Percentiles rank a stretch among this genome's conserved stretches.
phyloP scores from a whole-genome alignment of 2,329 filamentous ascomycete genomes.

The Fusarium domesticum region DNA sequence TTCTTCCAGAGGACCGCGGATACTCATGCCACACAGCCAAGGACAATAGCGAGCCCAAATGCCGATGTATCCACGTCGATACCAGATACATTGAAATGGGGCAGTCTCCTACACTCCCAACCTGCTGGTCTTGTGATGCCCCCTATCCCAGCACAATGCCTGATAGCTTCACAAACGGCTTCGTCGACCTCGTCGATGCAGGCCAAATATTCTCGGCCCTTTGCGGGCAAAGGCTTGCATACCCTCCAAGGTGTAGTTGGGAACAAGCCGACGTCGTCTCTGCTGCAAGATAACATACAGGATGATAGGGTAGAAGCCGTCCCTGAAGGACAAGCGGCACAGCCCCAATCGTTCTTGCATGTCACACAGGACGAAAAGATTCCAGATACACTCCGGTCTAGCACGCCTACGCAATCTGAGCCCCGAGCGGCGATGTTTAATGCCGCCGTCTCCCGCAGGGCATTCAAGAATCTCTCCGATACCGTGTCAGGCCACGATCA shows the following conservation, averaged over 20 bases:
- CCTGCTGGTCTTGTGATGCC: conserved; percentile 38
- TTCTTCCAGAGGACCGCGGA: conserved; percentile 34
- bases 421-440: conserved; percentile 21
- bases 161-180: conserved; percentile 50
- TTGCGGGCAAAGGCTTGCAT: conserved; percentile 53
- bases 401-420: conserved; percentile 30
- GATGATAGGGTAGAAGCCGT: conserved; percentile 6
- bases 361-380: conserved; percentile 17
- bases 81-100: conserved; percentile 56
- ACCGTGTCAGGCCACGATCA: conserved; percentile 59
- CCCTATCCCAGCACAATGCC: conserved; percentile 49
- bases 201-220: conserved; percentile 51
- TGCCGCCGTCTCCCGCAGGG: conserved; percentile 33
- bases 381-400: conserved; percentile 18
- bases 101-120: conserved; percentile 41
- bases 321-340: conserved; percentile 16
- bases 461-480: conserved; percentile 47
- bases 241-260: conserved; percentile 44
- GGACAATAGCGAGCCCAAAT: conserved; percentile 16
- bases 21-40: conserved; percentile 1
- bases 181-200: conserved; percentile 52
- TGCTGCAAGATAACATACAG: conserved; percentile 32
- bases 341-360: conserved; percentile 27
- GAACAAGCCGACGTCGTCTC: conserved; percentile 29
- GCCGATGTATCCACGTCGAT: conserved; percentile 36